Conservation (phyloP, 495 filamentous ascomycete species). For the Annulohypoxylon bovei region DNA sequence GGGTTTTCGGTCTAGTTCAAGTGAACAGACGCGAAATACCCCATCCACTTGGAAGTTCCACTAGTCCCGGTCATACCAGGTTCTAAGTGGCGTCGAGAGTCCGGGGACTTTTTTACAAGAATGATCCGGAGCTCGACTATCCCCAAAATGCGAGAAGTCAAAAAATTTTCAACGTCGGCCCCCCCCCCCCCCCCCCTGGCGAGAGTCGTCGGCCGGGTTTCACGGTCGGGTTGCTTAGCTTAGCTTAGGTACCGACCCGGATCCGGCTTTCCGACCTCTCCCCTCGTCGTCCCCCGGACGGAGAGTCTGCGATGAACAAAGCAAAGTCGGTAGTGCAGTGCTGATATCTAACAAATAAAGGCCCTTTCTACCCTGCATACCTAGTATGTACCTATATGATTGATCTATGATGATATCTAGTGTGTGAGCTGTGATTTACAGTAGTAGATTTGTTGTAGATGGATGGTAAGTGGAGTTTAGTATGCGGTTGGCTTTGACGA, state of each 20-base stretch:
- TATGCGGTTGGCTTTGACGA: no score
- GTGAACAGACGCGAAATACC: conserved; percentile 33
- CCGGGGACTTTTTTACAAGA: conserved; percentile 1
- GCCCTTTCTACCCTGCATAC: conserved; percentile 42
- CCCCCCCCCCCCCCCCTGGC: no score
- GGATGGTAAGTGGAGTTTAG: background rate
- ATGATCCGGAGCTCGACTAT: background rate
- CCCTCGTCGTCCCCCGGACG: conserved; percentile 1
- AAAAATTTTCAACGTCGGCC: background rate
- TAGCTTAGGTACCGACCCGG: background rate
- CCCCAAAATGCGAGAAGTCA: background rate
- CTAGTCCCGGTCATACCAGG: background rate
- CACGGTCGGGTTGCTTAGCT: background rate
- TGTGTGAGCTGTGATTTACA: background rate
- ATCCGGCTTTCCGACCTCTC: background rate
- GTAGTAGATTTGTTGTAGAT: background rate
- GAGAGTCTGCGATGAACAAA: conserved; percentile 9
- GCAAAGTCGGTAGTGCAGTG: conserved; percentile 31
- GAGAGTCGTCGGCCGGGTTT: background rate
- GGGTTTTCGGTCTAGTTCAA: conserved; percentile 35
- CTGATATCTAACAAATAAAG: conserved; percentile 41
- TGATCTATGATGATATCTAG: background rate
- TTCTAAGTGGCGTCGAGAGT: conserved; percentile 19
- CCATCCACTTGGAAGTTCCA: conserved; percentile 22
- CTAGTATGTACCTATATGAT: background rate